These are phyloP conservation scores for Exophiala sideris DNA, from an alignment of 2,329 filamentous ascomycete genomes.

Conservation along the genomic window DNA sequence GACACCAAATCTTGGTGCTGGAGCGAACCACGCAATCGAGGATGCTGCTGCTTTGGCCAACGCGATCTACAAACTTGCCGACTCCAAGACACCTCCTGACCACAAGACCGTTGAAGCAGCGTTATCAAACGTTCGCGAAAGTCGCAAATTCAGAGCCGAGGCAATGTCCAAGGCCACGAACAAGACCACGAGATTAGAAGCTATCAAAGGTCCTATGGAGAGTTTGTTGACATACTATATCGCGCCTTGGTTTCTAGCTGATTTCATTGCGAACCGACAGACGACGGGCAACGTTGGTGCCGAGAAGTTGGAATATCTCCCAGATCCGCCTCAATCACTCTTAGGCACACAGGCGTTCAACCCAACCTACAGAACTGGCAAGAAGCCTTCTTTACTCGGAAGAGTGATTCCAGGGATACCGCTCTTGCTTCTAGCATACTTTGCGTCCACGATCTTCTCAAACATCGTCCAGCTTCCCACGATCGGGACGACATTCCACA, in stretches of 20 bases:
- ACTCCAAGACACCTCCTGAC: no score
- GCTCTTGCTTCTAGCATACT: neutral
- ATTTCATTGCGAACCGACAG: neutral
- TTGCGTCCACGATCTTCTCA: constrained; percentile 1
- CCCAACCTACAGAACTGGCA: constrained; percentile 28
- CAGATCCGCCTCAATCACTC: constrained; percentile 27
- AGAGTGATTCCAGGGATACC: constrained; percentile 1
- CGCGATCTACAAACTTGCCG: constrained; percentile 21
- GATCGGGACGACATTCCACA: neutral
- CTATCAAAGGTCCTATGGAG: neutral
- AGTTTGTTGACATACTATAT: neutral
- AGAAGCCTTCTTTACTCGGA: constrained; percentile 27
- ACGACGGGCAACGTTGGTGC: constrained; percentile 9
- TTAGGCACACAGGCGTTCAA: constrained; percentile 33
- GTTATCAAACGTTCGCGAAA: neutral
- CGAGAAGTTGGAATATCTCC: constrained; percentile 31
- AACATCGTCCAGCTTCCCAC: neutral
- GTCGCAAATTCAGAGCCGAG: neutral
- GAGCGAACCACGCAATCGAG: constrained; percentile 43
- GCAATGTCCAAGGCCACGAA: neutral
- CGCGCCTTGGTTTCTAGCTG: neutral
- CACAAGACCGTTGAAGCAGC: neutral
- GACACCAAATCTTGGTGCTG: constrained; percentile 39
- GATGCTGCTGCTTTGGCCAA: constrained; percentile 37
- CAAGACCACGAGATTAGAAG: neutral